These are phyloP conservation scores for Heritiera fomes DNA, from an alignment of 345 rosid species.

Conservation along the genomic window DNA sequence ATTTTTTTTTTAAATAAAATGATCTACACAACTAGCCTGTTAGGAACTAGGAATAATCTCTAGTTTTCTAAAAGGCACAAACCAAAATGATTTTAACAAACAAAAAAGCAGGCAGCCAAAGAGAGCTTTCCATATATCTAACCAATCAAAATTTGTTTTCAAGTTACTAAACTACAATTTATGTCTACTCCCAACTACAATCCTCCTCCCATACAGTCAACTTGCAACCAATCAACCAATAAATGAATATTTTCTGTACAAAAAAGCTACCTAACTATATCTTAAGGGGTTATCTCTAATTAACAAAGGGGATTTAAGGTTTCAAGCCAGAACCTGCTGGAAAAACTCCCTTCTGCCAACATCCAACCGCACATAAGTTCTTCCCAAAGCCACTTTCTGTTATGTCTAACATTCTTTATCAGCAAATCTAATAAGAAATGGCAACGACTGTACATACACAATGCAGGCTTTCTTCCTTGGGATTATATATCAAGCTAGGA, in stretches of 20 bases:
- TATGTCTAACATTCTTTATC: not conserved
- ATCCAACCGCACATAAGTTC: not conserved
- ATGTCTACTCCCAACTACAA: conserved; percentile 9
- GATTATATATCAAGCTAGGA: conserved; percentile 9
- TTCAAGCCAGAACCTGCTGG: not conserved
- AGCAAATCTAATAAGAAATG: not conserved
- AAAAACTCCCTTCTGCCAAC: conserved; percentile 10
- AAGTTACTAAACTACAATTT: not conserved
- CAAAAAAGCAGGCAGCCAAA: not conserved
- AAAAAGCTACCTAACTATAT: conserved; percentile 31
- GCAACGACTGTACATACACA: conserved; percentile 28
- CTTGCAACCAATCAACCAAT: conserved; percentile 46
- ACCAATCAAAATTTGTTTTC: not conserved
- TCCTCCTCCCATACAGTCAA: conserved; percentile 26
- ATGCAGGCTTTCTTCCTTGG: not conserved
- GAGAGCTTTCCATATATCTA: conserved; percentile 3
- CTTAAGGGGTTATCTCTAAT: conserved; percentile 10
- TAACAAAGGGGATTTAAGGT: not conserved
- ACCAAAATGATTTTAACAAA: not conserved
- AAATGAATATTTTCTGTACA: conserved; percentile 50
- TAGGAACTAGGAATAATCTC: no score
- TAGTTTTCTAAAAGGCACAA: not conserved
- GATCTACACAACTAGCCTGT: no score
- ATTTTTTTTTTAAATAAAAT: no score
- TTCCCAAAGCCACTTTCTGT: not conserved